Evolutionary conservation across 2,329 filamentous ascomycete species (phyloP).

Genomic region (Pseudopithomyces chartarum): DNA sequence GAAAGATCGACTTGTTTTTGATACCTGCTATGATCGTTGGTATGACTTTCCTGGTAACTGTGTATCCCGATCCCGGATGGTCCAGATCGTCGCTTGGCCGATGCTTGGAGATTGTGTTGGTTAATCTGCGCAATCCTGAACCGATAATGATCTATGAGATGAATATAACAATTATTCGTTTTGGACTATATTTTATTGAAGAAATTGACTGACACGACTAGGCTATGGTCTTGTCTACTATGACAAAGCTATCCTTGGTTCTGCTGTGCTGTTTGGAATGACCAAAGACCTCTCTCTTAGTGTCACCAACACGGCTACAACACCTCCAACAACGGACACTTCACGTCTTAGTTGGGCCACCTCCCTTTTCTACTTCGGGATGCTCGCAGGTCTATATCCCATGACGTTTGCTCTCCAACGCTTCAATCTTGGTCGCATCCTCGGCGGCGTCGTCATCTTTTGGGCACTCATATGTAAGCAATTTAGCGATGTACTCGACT

Average conservation of each 20-base stretch:
- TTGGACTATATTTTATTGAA: no score
- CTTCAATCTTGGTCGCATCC: conserved; percentile 67
- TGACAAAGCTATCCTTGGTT: conserved; percentile 76
- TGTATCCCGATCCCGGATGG: background rate
- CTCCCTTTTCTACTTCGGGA: conserved; percentile 80
- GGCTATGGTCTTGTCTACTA: conserved; percentile 72
- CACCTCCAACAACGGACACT: conserved; percentile 65
- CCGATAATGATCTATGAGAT: background rate
- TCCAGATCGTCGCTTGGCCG: background rate
- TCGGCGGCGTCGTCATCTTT: conserved; percentile 66
- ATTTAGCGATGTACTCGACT: no score
- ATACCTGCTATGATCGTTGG: conserved; percentile 67
- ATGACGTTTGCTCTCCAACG: conserved; percentile 73
- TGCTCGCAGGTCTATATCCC: conserved; percentile 75
- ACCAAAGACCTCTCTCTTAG: conserved; percentile 68
- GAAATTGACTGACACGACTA: conserved; percentile 1
- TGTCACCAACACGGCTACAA: conserved; percentile 56
- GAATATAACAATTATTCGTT: background rate
- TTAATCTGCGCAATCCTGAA: no score
- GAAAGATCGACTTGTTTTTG: conserved; percentile 70
- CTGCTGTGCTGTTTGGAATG: conserved; percentile 77
- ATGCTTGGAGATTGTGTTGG: no score
- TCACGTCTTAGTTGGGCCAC: conserved; percentile 76
- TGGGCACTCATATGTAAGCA: conserved; percentile 66
- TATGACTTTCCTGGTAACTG: conserved; percentile 14